These are phyloP conservation scores for Penicillium capsulatum DNA, from an alignment of 2,329 filamentous ascomycete species.

Conservation along the genomic window DNA sequence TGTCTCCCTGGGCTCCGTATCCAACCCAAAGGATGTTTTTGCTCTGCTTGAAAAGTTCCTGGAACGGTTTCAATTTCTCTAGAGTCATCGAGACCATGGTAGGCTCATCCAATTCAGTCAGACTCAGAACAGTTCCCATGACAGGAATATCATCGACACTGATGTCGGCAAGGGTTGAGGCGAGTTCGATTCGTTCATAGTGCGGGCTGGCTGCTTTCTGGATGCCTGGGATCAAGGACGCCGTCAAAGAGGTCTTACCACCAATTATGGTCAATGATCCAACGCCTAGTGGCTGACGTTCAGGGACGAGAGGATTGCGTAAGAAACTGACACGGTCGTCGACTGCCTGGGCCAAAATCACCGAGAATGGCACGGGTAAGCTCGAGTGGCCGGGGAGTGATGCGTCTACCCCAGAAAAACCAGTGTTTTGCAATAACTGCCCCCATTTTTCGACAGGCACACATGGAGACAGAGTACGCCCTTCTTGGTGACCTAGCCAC, in stretches of 20 bases:
- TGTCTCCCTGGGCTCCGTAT: slow-evolving; percentile 18
- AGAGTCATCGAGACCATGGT: slow-evolving; percentile 19
- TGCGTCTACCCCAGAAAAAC: slow-evolving; percentile 32
- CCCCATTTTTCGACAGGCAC: slow-evolving; percentile 32
- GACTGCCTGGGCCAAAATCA: slow-evolving; percentile 34
- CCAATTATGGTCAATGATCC: slow-evolving; percentile 19
- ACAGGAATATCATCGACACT: slow-evolving; percentile 9
- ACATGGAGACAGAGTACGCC: slow-evolving; percentile 25
- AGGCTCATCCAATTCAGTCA: slow-evolving; percentile 29
- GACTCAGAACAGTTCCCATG: slow-evolving; percentile 19
- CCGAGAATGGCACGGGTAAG: slow-evolving; percentile 14
- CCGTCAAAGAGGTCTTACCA: slow-evolving; percentile 9
- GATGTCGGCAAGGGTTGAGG: slow-evolving; percentile 11
- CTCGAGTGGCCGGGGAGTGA: slow-evolving; percentile 2
- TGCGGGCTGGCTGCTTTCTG: slow-evolving; percentile 5
- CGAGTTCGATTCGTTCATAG: slow-evolving; percentile 8
- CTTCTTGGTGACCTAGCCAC: slow-evolving; percentile 32
- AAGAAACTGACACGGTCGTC: slow-evolving; percentile 26
- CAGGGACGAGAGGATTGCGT: slow-evolving; percentile 23
- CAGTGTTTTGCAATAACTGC: slow-evolving; percentile 24
- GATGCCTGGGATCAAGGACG: slow-evolving; percentile 7
- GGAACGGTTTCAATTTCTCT: slow-evolving; percentile 21
- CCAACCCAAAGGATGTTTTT: slow-evolving; percentile 25
- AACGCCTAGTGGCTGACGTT: slow-evolving; percentile 1
- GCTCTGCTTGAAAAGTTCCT: slow-evolving; percentile 20